Evolutionary conservation across 805 yeast species (phyloP), one percentile per base, ranked within the genome.

Genomic region (Kuraishia molischiana): DNA sequence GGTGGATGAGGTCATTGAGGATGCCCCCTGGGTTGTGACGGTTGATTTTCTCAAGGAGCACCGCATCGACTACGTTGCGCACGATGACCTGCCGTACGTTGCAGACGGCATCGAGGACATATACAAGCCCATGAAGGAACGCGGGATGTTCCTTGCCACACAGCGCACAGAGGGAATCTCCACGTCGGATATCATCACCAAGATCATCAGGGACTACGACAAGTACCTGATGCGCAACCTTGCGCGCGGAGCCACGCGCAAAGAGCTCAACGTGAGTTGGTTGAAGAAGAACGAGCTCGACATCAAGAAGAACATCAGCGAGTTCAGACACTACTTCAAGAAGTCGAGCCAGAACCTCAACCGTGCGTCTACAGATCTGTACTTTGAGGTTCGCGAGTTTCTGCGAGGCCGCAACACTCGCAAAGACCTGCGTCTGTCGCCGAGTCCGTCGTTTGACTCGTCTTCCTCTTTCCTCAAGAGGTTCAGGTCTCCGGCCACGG

Each of bases 81-180:
- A 92, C 59, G 98, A 92, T 62, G 97, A 92, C 59, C 65, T 86
- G 44, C 98, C 98, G 1, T 92, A 92, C 55, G 95, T 85, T 1
- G 77, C 90, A 19, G 77, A 77, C n/a, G 95, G 80, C 43, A 69
- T 78, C 29, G 96, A 85, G 56, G 98, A 92, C 57, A 87, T 92
- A 38, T 92, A 92, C 63, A 78, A 76, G 57, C 95, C 97, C 18
- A 83, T 92, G 53, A 92, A 92, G 56, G 82, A 83, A 54, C 68
- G 67, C 53, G 98, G 98, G 1, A 84, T 75, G 79, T 92, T 92
- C 52, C 67, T 92, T 45, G 82, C 92, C 5, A 92, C 98, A 1
- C 97, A 92, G 62, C 74, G 98, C 57, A 92, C 98, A 0, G 95
- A 89, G 47, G 98, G 98, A 10, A 79, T 92, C 32, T 85, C 95